Evolutionary conservation across 495 filamentous ascomycete species (phyloP), one percentile per base, ranked within the genome.

Genomic region (Trypethelium eluteriae): DNA sequence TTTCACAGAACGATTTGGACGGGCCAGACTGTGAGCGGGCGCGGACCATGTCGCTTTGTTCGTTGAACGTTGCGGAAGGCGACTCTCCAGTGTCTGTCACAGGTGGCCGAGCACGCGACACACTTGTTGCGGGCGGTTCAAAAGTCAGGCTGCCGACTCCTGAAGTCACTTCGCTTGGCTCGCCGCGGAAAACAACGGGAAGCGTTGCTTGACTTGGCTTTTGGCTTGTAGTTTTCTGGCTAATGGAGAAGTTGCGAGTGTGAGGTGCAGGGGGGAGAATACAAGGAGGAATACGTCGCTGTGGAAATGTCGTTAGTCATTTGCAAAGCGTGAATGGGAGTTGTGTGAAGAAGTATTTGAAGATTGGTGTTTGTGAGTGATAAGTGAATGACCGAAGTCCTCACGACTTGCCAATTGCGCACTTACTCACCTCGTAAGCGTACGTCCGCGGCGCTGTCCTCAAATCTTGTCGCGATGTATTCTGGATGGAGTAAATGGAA

Each of bases 401-500:
- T 9, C 49, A 2, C 49, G 1, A 5, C 5, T 2, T 18, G 1
- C 16, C 49, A 53, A 12, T 16, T 2, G 5, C 25, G 49, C 49
- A 53, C 5, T 18, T 59, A 36, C 53, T 59, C 32, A 59, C 53
- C 53, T 59, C 53, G 32, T 36, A 59, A 6, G 5, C 5, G 5
- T 4, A 5, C 3, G 53, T 10, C 14, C 36, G 18, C 18, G 53
- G 53, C 25, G 36, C 6, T 36, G 7, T 59, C 18, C 25, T 18
- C 6, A 32, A 59, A 3, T 36, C 53, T 7, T 4, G 53, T 32
- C 14, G 7, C 5, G 5, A 6, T 7, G 18, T 34, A n/a, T 18
- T 14, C 16, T 63, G 2, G 25, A 36, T 4, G 12, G 66, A 56
- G 65, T 64, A 67, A 49, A 67, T 64, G 16, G 64, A 65, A 7